Percentiles rank a stretch among this genome's conserved stretches.
These are phyloP conservation scores for Chenopodium suecicum DNA, from an alignment of 148 eudicot species.

Conservation along the genomic window DNA sequence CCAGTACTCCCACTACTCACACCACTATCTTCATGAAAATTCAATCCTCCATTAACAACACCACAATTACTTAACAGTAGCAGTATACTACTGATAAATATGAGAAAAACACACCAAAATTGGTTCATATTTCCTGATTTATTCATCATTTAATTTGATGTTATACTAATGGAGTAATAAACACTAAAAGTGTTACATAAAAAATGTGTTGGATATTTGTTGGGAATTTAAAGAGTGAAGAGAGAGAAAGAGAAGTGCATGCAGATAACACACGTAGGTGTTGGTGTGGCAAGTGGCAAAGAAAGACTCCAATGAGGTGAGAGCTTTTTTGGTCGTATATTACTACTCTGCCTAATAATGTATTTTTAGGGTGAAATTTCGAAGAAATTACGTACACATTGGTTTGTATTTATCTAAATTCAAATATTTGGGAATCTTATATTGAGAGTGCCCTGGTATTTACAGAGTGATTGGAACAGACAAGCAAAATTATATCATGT, in stretches of 20 bases:
- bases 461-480: too few relatives aligned
- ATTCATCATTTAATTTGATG: not conserved
- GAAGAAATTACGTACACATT: constrained; percentile 1
- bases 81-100: not conserved
- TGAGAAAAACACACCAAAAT: not conserved
- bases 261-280: constrained; percentile 48
- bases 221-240: not conserved
- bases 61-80: not conserved
- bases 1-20: constrained; percentile 19
- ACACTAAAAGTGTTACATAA: not conserved
- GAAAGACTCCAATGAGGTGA: not conserved
- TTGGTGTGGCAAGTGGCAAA: constrained; percentile 23
- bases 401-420: not conserved
- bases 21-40: not conserved
- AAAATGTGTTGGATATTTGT: not conserved
- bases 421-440: too few relatives aligned
- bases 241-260: constrained; percentile 34
- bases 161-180: not conserved
- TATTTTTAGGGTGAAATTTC: constrained; percentile 15
- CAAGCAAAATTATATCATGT: too few relatives aligned
- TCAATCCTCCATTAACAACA: constrained; percentile 6
- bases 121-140: not conserved
- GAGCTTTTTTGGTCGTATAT: not conserved
- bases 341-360: not conserved
- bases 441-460: too few relatives aligned